Percentiles rank a stretch among this genome's conserved stretches.
phyloP scores from a whole-genome alignment of 495 filamentous ascomycete species.

The Lentithecium fluviatile region DNA sequence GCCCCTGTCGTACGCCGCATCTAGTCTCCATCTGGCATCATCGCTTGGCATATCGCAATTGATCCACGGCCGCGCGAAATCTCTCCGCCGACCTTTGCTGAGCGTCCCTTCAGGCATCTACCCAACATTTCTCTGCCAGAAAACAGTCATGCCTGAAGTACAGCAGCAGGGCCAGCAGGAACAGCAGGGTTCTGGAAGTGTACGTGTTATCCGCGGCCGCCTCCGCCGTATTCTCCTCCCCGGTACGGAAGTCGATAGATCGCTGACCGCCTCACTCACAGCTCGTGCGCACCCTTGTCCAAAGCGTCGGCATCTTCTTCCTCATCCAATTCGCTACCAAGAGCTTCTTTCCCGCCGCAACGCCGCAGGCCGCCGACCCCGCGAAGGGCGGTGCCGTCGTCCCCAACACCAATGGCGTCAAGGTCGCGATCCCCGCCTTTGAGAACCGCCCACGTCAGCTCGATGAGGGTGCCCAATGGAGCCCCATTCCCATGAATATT shows the following conservation, averaged over 20 bases:
- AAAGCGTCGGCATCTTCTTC: conserved; percentile 70
- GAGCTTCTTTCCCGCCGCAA: conserved; percentile 54
- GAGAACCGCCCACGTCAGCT: conserved; percentile 59
- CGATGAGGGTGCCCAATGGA: conserved; percentile 65
- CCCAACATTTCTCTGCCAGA: background rate
- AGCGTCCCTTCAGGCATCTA: background rate
- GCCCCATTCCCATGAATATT: conserved; percentile 68
- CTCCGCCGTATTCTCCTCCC: background rate
- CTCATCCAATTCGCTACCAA: conserved; percentile 62
- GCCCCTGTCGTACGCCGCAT: too few species aligned
- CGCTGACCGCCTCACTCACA: conserved; percentile 31
- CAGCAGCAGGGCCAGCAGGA: conserved; percentile 31
- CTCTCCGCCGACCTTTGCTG: background rate
- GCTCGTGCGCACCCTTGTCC: conserved; percentile 56
- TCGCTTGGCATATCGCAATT: background rate
- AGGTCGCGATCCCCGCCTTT: conserved; percentile 63
- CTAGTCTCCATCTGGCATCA: too few species aligned
- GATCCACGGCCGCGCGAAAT: background rate
- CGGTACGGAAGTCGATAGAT: background rate
- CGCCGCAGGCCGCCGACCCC: conserved; percentile 32
- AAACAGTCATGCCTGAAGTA: background rate
- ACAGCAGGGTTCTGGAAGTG: conserved; percentile 21
- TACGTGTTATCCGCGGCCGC: conserved; percentile 7
- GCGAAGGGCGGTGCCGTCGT: conserved; percentile 14
- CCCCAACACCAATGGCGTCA: conserved; percentile 36